Conservation (phyloP, 441 rosid genomes). For the Eutrema salsugineum region DNA sequence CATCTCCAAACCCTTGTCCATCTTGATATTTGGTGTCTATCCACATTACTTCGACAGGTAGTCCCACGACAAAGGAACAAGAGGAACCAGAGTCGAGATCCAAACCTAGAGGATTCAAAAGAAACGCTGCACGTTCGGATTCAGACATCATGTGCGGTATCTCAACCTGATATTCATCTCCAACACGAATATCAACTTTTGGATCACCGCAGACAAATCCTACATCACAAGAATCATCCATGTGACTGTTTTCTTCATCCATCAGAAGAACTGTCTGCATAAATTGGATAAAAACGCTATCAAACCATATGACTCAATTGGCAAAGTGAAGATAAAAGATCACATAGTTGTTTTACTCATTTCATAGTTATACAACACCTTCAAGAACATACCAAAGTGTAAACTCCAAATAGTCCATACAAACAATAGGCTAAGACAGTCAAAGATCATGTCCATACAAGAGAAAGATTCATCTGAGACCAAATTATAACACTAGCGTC, state of each 20-base stretch:
- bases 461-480: neutral
- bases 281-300: neutral
- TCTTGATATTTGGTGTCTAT: slow-evolving; percentile 24
- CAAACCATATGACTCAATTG: neutral
- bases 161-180: slow-evolving; percentile 58
- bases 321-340: neutral
- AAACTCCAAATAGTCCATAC: neutral
- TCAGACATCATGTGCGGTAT: slow-evolving; percentile 53
- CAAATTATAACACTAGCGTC: neutral
- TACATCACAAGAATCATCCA: slow-evolving; percentile 33
- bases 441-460: neutral
- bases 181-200: slow-evolving; percentile 48
- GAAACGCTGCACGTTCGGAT: slow-evolving; percentile 31
- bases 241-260: slow-evolving; percentile 28
- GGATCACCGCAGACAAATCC: slow-evolving; percentile 47
- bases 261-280: slow-evolving; percentile 14
- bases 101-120: slow-evolving; percentile 34
- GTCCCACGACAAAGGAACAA: slow-evolving; percentile 41
- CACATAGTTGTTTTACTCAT: neutral
- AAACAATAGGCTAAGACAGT: neutral
- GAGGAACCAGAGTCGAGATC: slow-evolving; percentile 3
- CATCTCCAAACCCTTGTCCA: slow-evolving; percentile 22
- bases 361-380: neutral
- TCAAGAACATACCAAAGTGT: slow-evolving; percentile 22
- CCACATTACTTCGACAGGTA: slow-evolving; percentile 49